Conservation (phyloP, 1,284 basidiomycete genomes). For the Trichosporon ovoides region DNA sequence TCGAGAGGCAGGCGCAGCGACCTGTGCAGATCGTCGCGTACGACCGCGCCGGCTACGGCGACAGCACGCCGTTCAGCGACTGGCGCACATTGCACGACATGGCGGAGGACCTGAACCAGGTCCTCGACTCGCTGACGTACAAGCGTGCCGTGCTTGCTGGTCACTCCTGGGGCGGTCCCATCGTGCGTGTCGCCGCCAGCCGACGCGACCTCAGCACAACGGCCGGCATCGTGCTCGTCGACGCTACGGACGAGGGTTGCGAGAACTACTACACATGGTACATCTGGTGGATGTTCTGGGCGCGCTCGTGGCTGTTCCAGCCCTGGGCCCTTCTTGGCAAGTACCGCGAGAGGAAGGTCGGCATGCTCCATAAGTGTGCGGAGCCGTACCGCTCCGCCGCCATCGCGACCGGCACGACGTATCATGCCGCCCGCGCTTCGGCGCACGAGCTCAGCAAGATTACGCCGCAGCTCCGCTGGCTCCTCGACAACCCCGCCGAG, state of each 20-base stretch:
- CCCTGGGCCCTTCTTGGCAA: not conserved
- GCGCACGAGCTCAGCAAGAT: conserved; percentile 4
- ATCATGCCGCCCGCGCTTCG: not conserved
- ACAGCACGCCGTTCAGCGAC: not conserved
- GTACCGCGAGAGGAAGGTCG: not conserved
- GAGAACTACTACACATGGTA: conserved; percentile 2
- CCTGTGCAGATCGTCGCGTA: conserved; percentile 1
- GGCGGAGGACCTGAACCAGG: not conserved
- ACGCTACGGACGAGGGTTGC: conserved; percentile 8
- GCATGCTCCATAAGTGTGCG: not conserved
- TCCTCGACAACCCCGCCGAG: not conserved
- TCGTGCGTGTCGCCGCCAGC: not conserved
- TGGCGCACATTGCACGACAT: conserved; percentile 5
- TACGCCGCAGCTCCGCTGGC: not conserved
- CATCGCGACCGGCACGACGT: not conserved
- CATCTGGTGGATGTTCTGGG: conserved; percentile 6
- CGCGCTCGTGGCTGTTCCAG: conserved; percentile 7
- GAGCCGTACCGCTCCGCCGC: conserved; percentile 3
- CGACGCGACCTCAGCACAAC: not conserved
- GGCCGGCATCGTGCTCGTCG: conserved; percentile 5
- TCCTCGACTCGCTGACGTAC: not conserved
- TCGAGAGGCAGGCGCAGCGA: not conserved
- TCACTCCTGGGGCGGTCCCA: conserved; percentile 7
- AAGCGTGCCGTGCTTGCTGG: conserved; percentile 8
- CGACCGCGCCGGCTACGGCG: conserved; percentile 11